These are phyloP conservation scores for Rhytidiadelphus loreus DNA, from an alignment of 225 moss, liverwort and hornwort genomes.

Conservation along the genomic window DNA sequence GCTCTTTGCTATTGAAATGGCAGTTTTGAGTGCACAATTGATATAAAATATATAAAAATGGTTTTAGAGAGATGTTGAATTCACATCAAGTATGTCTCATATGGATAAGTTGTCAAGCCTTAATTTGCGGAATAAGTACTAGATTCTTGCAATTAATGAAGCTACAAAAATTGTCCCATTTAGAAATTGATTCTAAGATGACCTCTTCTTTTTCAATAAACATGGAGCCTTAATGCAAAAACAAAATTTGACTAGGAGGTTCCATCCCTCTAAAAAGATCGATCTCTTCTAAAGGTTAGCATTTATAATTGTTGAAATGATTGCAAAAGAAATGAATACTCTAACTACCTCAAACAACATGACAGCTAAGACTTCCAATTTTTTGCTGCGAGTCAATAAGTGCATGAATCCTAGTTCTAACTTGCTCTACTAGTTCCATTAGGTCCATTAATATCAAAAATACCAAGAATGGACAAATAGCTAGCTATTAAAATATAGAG, in stretches of 20 bases:
- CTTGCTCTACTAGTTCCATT: too few species aligned
- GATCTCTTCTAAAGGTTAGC: background rate
- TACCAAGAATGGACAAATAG: too few species aligned
- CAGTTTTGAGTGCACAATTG: background rate
- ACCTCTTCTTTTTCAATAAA: background rate
- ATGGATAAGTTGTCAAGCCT: background rate
- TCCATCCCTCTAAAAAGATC: too few species aligned
- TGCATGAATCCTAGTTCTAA: too few species aligned
- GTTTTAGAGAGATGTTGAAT: background rate
- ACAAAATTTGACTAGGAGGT: too few species aligned
- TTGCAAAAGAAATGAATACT: constrained; percentile 65
- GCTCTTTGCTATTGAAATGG: too few species aligned
- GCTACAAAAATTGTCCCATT: background rate
- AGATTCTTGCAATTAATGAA: background rate
- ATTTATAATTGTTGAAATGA: constrained; percentile 19
- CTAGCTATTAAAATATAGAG: too few species aligned
- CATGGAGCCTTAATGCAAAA: too few species aligned
- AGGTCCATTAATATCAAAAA: too few species aligned
- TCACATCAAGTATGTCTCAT: fast-evolving
- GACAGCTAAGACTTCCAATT: too few species aligned
- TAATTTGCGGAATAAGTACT: fast-evolving
- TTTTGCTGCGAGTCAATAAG: too few species aligned
- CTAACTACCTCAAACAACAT: constrained; percentile 55
- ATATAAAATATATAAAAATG: background rate
- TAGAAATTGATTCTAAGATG: background rate